Conservation (phyloP, 2,329 filamentous ascomycete genomes). For the Neonectria ditissima region DNA sequence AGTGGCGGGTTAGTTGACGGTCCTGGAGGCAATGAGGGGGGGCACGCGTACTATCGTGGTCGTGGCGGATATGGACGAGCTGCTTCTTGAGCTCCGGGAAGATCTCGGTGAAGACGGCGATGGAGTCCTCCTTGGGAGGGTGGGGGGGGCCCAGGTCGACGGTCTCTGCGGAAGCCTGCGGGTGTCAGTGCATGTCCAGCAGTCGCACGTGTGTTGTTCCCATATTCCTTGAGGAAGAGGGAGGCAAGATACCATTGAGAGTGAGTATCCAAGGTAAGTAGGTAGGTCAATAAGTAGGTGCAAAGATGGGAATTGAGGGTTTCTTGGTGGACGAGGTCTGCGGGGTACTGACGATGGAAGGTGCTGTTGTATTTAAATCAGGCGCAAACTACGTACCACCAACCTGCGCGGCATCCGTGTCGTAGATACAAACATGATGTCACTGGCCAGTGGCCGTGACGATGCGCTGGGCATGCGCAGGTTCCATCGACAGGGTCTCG, state of each 20-base stretch:
- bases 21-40: too few relatives aligned
- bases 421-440: conserved; percentile 17
- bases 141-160: conserved; percentile 62
- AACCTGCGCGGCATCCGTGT: not conserved
- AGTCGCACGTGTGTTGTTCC: too few relatives aligned
- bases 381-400: not conserved
- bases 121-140: conserved; percentile 61
- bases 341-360: not conserved
- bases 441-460: conserved; percentile 7
- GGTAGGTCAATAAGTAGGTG: not conserved
- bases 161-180: conserved; percentile 64
- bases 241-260: conserved; percentile 33
- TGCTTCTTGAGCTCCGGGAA: conserved; percentile 63
- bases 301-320: not conserved
- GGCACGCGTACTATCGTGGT: conserved; percentile 55
- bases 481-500: too few relatives aligned
- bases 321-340: conserved; percentile 2
- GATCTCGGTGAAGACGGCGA: conserved; percentile 62
- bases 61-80: conserved; percentile 62
- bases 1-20: not conserved
- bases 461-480: not conserved
- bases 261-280: not conserved
- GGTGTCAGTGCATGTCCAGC: conserved; percentile 10
- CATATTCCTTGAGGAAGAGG: too few relatives aligned
- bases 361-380: conserved; percentile 3